phyloP scores from a whole-genome alignment of 805 yeast species.

The Schizosaccharomyces osmophilus region DNA sequence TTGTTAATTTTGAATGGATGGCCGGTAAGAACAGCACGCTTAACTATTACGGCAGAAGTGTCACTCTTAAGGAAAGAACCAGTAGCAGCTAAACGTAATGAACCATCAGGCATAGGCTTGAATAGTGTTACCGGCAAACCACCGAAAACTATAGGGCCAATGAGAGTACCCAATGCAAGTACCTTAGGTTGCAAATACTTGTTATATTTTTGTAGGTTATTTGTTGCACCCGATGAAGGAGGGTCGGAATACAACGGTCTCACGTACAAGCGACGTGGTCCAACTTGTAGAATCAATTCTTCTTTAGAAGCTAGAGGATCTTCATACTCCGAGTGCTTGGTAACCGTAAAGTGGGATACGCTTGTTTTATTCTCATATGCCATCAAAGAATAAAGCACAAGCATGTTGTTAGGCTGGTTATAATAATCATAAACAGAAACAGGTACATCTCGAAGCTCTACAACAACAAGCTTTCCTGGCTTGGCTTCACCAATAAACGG shows the following conservation, averaged over 20 bases:
- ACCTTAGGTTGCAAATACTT: slow-evolving; percentile 61
- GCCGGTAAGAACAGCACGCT: slow-evolving; percentile 76
- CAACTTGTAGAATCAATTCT: slow-evolving; percentile 65
- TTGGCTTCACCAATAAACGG: slow-evolving; percentile 16
- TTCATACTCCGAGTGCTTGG: slow-evolving; percentile 75
- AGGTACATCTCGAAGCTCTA: slow-evolving; percentile 26
- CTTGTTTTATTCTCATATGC: slow-evolving; percentile 72
- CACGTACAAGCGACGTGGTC: slow-evolving; percentile 66
- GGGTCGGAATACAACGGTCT: slow-evolving; percentile 65
- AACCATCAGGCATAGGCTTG: slow-evolving; percentile 29
- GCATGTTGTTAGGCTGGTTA: slow-evolving; percentile 23
- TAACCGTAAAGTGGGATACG: slow-evolving; percentile 55
- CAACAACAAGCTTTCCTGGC: slow-evolving; percentile 40
- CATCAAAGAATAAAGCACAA: slow-evolving; percentile 48
- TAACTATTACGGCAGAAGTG: slow-evolving; percentile 60
- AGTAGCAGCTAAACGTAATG: slow-evolving; percentile 46
- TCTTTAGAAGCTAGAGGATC: slow-evolving; percentile 71
- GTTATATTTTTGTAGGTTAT: slow-evolving; percentile 70
- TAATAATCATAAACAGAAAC: slow-evolving; percentile 31
- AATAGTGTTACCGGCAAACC: slow-evolving; percentile 48
- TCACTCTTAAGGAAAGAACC: slow-evolving; percentile 79
- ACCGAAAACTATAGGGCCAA: slow-evolving; percentile 68
- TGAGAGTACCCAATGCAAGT: slow-evolving; percentile 54
- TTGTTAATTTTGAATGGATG: slow-evolving; percentile 90
- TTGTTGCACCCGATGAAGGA: slow-evolving; percentile 33